Base-by-base conservation (phyloP, 306 rosid genomes). In the Quillaja saponaria region DNA sequence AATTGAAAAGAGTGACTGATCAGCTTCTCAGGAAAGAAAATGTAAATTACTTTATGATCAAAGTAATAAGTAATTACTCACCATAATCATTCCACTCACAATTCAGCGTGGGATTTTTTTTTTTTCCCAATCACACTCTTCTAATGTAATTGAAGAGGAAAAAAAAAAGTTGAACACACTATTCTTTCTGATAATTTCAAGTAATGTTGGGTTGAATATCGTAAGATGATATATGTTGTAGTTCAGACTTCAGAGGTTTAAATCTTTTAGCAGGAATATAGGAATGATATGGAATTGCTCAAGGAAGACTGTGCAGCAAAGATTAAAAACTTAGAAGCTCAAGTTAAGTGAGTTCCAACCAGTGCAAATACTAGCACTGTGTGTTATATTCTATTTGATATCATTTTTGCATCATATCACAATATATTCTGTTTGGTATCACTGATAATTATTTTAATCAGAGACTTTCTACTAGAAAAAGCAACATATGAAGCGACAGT, bases 381-480 rank as follows among this genome's bases (percentile, higher is more conserved):
- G 35, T 46, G 12, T 64, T 49, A n/a, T n/a, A n/a, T n/a, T n/a
- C n/a, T n/a, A n/a, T n/a, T n/a, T n/a, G n/a, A n/a, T n/a, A n/a
- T n/a, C n/a, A n/a, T n/a, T 37, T 37, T 37, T 10, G 40, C 40
- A 37, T 49, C 49, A 31, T 61, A n/a, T 38, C 19, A 34, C 55
- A 34, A 54, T 31, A 58, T 63, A 38, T 55, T 61, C 19, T 19
- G 52, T 10, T 51, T 10, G 19, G 71, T 41, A 49, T 20, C 16
- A 60, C 46, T 64, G 59, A 49, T 64, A 49, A 34, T 28, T n/a
- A 7, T 41, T 77, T 1, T 25, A 72, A 34, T 53, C 65, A 88
- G 96, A 71, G 78, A 67, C 70, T 79, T 67, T 45, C 63, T 73
- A 52, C 67, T 42, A 10, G 82, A 83, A 50, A 78, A 85, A 76